Evolutionary conservation across 306 rosid genomes (phyloP).

Genomic region (Senna tora): DNA sequence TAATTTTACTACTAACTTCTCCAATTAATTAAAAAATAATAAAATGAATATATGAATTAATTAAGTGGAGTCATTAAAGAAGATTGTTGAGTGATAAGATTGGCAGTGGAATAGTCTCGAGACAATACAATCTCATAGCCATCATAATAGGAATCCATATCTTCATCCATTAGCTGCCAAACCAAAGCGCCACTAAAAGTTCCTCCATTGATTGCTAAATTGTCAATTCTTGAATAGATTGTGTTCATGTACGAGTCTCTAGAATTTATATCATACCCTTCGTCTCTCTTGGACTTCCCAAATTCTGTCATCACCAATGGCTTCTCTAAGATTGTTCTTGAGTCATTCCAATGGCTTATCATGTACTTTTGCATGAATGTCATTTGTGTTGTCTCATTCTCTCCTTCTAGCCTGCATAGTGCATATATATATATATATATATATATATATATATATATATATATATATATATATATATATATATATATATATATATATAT

Average conservation of each 20-base stretch:
- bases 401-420: conserved; percentile 43
- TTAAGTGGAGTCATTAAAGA: conserved; percentile 41
- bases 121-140: conserved; percentile 58
- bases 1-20: no score
- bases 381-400: conserved; percentile 44
- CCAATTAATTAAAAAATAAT: no score
- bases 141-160: conserved; percentile 50
- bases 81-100: conserved; percentile 50
- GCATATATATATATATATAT: no score
- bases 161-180: conserved; percentile 60
- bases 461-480: no score
- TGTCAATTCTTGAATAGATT: conserved; percentile 43
- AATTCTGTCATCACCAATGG: conserved; percentile 43
- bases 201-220: conserved; percentile 45
- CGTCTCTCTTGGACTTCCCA: not conserved
- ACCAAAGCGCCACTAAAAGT: conserved; percentile 52
- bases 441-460: no score
- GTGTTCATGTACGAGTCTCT: conserved; percentile 24
- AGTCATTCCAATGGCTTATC: conserved; percentile 46
- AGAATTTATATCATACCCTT: not conserved
- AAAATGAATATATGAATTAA: no score
- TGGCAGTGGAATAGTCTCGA: conserved; percentile 37
- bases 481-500: no score
- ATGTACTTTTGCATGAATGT: conserved; percentile 49
- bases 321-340: conserved; percentile 49